Evolutionary conservation across 2,329 filamentous ascomycete genomes (phyloP).

Genomic region (Aspergillus novoparasiticus): DNA sequence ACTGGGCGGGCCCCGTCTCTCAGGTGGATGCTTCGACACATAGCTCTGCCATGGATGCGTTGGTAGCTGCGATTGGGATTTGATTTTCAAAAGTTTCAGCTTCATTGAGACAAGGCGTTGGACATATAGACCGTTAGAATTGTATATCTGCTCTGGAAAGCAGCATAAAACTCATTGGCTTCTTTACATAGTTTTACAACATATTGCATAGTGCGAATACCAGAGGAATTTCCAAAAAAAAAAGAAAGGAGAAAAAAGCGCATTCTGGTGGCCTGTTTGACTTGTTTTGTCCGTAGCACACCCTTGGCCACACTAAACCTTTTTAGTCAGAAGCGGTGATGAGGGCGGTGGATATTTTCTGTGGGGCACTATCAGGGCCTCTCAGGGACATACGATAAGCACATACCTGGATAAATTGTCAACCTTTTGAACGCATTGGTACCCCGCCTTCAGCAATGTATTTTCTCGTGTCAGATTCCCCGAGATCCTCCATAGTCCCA

Average conservation of each 20-base stretch:
- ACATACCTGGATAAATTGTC: not conserved
- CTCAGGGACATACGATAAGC: too few relatives aligned
- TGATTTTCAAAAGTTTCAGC: not conserved
- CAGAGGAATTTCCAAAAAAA: not conserved
- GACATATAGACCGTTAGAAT: not conserved
- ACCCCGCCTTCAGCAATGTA: not conserved
- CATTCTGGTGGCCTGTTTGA: not conserved
- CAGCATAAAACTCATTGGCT: not conserved
- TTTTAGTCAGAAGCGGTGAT: not conserved
- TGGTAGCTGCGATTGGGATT: conserved; percentile 59
- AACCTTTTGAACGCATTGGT: not conserved
- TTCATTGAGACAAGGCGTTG: not conserved
- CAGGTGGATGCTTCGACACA: conserved; percentile 62
- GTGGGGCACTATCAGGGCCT: not conserved
- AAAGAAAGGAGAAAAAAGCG: not conserved
- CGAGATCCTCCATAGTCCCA: not conserved
- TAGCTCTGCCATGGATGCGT: conserved; percentile 65
- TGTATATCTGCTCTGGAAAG: not conserved
- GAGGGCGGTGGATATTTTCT: not conserved
- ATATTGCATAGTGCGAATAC: not conserved
- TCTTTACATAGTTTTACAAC: not conserved
- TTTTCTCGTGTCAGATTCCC: not conserved
- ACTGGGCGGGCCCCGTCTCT: conserved; percentile 66
- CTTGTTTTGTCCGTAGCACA: not conserved
- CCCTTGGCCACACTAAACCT: not conserved